phyloP scores from a whole-genome alignment of 805 yeast genomes.

The Candida verbasci region DNA sequence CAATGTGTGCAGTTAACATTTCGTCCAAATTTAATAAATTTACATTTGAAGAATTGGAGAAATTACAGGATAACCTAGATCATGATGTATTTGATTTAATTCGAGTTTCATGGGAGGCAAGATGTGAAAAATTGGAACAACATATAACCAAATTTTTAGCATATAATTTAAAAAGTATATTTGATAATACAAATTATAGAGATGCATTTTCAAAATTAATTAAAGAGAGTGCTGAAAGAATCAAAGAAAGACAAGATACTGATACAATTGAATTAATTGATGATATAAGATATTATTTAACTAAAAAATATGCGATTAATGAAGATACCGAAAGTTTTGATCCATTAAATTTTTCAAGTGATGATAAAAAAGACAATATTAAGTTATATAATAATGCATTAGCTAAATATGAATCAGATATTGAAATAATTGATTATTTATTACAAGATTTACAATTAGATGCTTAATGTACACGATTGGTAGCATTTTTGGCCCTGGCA shows the following conservation, averaged over 20 bases:
- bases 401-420: constrained; percentile 20
- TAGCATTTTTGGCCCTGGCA: not conserved
- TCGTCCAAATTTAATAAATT: constrained; percentile 24
- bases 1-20: constrained; percentile 53
- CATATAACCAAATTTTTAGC: constrained; percentile 60
- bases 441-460: constrained; percentile 25
- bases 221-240: constrained; percentile 50
- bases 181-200: constrained; percentile 27
- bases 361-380: constrained; percentile 16
- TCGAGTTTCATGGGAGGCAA: constrained; percentile 63
- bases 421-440: constrained; percentile 24
- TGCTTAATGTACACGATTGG: constrained; percentile 16
- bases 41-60: constrained; percentile 14
- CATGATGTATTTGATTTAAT: constrained; percentile 53
- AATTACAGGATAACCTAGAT: constrained; percentile 18
- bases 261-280: constrained; percentile 79
- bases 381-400: constrained; percentile 14
- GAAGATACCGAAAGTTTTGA: constrained; percentile 24
- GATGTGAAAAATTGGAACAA: constrained; percentile 61
- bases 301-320: constrained; percentile 30
- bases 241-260: constrained; percentile 59
- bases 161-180: constrained; percentile 35
- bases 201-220: constrained; percentile 16
- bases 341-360: constrained; percentile 12
- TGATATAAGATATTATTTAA: constrained; percentile 65